A percentile compares a stretch with the other conserved stretches of the same genome.
Evolutionary conservation across 805 yeast species (phyloP).

Genomic region (Starmerella vaccinii): DNA sequence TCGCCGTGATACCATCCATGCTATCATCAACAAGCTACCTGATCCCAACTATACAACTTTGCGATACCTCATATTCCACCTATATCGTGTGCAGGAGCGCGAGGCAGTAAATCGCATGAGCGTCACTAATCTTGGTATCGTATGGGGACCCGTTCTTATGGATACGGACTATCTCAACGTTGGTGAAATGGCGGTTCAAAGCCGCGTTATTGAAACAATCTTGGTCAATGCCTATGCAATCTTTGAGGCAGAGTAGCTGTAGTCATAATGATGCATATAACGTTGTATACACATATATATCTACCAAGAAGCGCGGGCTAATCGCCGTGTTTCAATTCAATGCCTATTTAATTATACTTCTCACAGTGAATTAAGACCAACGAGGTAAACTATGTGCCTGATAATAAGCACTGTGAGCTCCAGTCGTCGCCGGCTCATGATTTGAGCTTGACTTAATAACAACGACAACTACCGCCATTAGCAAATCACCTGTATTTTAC

Average conservation of each 20-base stretch:
- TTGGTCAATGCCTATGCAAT: constrained; percentile 76
- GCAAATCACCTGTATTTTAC: too few relatives aligned
- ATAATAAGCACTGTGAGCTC: too few relatives aligned
- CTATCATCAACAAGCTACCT: constrained; percentile 77
- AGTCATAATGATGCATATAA: constrained; percentile 4
- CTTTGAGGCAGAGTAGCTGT: constrained; percentile 45
- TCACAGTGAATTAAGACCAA: too few relatives aligned
- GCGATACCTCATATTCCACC: constrained; percentile 73
- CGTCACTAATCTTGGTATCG: constrained; percentile 66
- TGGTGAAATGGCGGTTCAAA: constrained; percentile 66
- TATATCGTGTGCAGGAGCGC: constrained; percentile 57
- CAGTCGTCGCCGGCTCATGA: too few relatives aligned
- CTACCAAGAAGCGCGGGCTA: too few relatives aligned
- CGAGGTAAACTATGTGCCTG: too few relatives aligned
- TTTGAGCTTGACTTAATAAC: too few relatives aligned
- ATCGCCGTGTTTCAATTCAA: not conserved
- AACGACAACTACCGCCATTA: too few relatives aligned
- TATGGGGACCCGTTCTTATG: constrained; percentile 90
- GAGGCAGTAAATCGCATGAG: constrained; percentile 70
- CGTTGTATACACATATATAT: not conserved
- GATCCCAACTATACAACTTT: constrained; percentile 93
- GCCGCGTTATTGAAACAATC: constrained; percentile 72
- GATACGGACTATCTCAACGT: constrained; percentile 54
- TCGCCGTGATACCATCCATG: constrained; percentile 68
- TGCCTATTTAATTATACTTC: too few relatives aligned